These are phyloP conservation scores for Venturia oleaginea DNA, from an alignment of 2,329 filamentous ascomycete species.

Conservation along the genomic window DNA sequence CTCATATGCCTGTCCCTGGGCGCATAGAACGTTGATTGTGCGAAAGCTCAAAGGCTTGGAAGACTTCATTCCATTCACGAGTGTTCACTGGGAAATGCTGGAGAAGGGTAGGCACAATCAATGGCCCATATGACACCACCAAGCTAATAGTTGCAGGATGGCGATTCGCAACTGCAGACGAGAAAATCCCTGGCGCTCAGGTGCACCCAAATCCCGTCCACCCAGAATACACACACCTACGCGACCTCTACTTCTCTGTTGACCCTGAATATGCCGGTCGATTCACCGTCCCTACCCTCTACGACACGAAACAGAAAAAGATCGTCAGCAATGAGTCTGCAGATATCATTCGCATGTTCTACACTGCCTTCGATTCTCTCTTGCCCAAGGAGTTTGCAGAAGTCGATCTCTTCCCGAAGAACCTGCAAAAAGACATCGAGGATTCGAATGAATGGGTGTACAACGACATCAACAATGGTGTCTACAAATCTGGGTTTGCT, in stretches of 20 bases:
- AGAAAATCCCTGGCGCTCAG: constrained; percentile 48
- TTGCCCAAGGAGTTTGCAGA: constrained; percentile 36
- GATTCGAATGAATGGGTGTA: constrained; percentile 44
- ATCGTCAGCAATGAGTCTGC: constrained; percentile 90
- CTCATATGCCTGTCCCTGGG: constrained; percentile 92
- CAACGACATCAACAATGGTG: constrained; percentile 43
- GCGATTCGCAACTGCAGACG: constrained; percentile 66
- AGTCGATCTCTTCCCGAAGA: constrained; percentile 37
- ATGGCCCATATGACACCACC: not conserved
- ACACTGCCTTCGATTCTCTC: constrained; percentile 62
- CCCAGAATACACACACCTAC: constrained; percentile 63
- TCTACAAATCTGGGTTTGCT: constrained; percentile 45
- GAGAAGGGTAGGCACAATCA: constrained; percentile 32
- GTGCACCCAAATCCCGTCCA: constrained; percentile 51
- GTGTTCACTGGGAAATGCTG: constrained; percentile 87
- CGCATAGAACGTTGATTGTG: constrained; percentile 78
- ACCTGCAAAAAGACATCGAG: constrained; percentile 37
- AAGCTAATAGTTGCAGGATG: constrained; percentile 45
- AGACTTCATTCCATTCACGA: constrained; percentile 66
- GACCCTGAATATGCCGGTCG: constrained; percentile 65
- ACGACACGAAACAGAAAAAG: constrained; percentile 62
- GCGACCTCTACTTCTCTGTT: constrained; percentile 69
- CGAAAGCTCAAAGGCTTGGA: constrained; percentile 88
- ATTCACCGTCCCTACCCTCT: constrained; percentile 82
- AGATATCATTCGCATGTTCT: constrained; percentile 89